Conservation (phyloP, 306 rosid species). For the Echinosophora koreensis region DNA sequence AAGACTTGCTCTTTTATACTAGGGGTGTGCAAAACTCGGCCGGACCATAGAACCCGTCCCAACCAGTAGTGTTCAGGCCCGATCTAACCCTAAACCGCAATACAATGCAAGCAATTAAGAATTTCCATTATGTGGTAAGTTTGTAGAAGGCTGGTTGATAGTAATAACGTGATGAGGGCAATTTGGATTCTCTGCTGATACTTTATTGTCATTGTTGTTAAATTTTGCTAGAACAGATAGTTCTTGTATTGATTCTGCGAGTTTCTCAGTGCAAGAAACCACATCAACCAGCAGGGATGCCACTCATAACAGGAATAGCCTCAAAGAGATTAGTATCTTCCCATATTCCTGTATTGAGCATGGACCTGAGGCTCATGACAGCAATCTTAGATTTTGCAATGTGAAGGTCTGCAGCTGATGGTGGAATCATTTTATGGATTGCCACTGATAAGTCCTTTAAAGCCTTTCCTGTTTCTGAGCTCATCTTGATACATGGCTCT, state of each 20-base stretch:
- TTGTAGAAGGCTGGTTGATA: constrained; percentile 31
- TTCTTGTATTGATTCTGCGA: constrained; percentile 48
- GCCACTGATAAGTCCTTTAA: constrained; percentile 48
- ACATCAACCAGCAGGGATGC: constrained; percentile 50
- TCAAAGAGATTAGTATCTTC: constrained; percentile 44
- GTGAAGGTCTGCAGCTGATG: constrained; percentile 43
- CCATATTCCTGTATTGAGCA: constrained; percentile 37
- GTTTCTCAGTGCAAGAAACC: constrained; percentile 48
- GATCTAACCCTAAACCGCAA: no score
- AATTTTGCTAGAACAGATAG: constrained; percentile 45
- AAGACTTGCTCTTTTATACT: no score
- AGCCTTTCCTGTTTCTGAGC: constrained; percentile 55
- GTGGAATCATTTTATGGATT: constrained; percentile 45
- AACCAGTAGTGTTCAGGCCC: no score
- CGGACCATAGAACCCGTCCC: no score
- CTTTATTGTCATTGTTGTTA: neutral
- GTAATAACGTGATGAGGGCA: constrained; percentile 30
- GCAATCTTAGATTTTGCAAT: constrained; percentile 45
- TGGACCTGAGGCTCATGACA: constrained; percentile 37
- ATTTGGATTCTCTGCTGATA: constrained; percentile 11
- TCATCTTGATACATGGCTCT: constrained; percentile 54
- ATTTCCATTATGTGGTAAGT: neutral
- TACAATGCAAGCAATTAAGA: neutral
- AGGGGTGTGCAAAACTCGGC: no score
- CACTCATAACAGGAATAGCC: constrained; percentile 43